Evolutionary conservation across 1,284 basidiomycete species (phyloP), one percentile per base, ranked within the genome.

Genomic region (Malassezia obtusa): DNA sequence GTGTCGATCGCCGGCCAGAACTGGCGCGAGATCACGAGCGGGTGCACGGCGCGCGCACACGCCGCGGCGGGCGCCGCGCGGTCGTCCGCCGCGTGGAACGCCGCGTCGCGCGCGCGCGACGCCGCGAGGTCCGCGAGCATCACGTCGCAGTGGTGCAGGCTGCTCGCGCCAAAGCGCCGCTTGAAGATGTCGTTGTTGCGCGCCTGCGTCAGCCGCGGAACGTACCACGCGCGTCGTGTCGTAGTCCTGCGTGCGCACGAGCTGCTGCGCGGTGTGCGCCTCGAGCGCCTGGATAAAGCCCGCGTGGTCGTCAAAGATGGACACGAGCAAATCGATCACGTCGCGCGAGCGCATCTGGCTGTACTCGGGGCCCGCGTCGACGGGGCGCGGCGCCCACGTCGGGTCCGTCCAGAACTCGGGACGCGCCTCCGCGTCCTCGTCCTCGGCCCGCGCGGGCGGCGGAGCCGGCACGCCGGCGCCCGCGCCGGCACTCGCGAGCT

Each of bases 161-260:
- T 65, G 21, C 52, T 52, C 49, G 63, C 64, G 12, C 71, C 71
- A 35, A 73, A 68, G 4, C 71, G 52, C 49, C 63, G 64, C 57
- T 70, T 73, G 49, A 73, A 60, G 31, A 68, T 65, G 55, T 64
- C 63, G 38, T 70, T 71, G 62, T 67, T 69, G 40, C 60, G 66
- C 19, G 68, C 60, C 38, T 31, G 30, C 52, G 32, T 19, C 17
- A 15, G 30, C 6, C 11, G 15, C 3, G 38, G 11, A 17, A 24
- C n/a, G 3, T 31, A 31, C 30, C 22, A 57, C 61, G 15, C 48
- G 60, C 48, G 48, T 63, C 61, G 33, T 59, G 14, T 63, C 58
- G 40, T 71, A 73, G 7, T 52, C 57, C 43, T 59, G 52, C 21
- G 69, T 61, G 19, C 63, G 62, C 10, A 73, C 59, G 7, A 73